A percentile compares a stretch with the other conserved stretches of the same genome.
Conservation (phyloP, 306 rosid species). For the Vigna unguiculata region DNA sequence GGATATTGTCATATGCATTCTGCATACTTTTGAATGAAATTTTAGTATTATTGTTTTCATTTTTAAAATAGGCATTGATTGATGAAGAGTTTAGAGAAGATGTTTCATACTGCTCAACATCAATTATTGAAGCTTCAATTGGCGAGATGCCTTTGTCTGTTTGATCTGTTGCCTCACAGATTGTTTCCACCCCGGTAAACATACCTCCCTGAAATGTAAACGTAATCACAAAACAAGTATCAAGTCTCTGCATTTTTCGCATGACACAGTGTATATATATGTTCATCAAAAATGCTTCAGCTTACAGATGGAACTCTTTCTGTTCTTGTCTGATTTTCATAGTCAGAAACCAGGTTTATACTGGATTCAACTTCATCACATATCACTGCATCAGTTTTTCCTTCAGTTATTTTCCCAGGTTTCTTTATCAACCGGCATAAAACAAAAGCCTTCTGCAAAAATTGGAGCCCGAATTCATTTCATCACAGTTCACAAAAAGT, state of each 20-base stretch:
- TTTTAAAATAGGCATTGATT: background rate
- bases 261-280: background rate
- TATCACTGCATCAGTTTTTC: background rate
- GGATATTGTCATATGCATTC: no score
- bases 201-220: constrained; percentile 42
- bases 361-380: constrained; percentile 50
- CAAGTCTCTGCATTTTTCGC: constrained; percentile 15
- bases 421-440: no score
- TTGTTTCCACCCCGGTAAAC: background rate
- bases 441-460: no score
- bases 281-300: constrained; percentile 16
- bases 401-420: constrained; percentile 42
- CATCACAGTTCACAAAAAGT: background rate
- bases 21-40: no score
- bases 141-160: background rate
- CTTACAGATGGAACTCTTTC: constrained; percentile 56
- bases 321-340: constrained; percentile 10
- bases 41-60: background rate
- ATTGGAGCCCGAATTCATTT: constrained; percentile 20
- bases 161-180: background rate
- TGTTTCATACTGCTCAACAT: background rate
- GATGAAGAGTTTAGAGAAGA: background rate
- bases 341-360: constrained; percentile 24
- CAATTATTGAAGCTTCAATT: background rate
- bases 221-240: constrained; percentile 7